A percentile compares a stretch with the other conserved stretches of the same genome.
phyloP scores from a whole-genome alignment of 495 filamentous ascomycete genomes.

The Cryomyces antarcticus region DNA sequence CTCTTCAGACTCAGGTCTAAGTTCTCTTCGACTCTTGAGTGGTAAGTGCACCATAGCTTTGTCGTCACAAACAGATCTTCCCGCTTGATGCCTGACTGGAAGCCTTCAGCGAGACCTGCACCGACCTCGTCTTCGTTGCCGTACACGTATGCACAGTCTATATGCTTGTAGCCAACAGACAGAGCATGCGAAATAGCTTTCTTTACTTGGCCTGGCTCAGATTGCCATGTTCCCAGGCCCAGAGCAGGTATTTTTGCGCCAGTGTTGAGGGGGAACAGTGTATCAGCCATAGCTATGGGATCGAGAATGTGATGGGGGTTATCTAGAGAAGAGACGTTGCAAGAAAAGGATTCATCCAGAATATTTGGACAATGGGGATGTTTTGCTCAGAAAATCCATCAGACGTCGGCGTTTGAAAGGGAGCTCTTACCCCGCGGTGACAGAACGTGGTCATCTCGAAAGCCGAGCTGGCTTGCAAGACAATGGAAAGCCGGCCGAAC shows the following conservation, averaged over 20 bases:
- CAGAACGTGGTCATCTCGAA: no score
- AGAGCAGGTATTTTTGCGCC: conserved; percentile 56
- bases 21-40: conserved; percentile 41
- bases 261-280: conserved; percentile 52
- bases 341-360: conserved; percentile 14
- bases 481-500: no score
- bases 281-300: conserved; percentile 14
- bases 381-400: neutral
- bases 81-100: conserved; percentile 43
- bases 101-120: conserved; percentile 38
- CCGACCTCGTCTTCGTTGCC: conserved; percentile 29
- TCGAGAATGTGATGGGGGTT: conserved; percentile 13
- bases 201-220: conserved; percentile 36
- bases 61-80: conserved; percentile 67
- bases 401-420: neutral
- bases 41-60: conserved; percentile 71
- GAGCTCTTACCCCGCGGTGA: neutral
- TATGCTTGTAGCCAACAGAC: conserved; percentile 18
- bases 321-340: conserved; percentile 12
- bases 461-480: no score
- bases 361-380: neutral
- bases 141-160: conserved; percentile 21
- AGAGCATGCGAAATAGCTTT: conserved; percentile 18
- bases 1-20: conserved; percentile 51
- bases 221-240: conserved; percentile 58